These are phyloP conservation scores for rapeseed (Brassica napus) DNA, from an alignment of 345 rosid species.

Conservation along the genomic window DNA sequence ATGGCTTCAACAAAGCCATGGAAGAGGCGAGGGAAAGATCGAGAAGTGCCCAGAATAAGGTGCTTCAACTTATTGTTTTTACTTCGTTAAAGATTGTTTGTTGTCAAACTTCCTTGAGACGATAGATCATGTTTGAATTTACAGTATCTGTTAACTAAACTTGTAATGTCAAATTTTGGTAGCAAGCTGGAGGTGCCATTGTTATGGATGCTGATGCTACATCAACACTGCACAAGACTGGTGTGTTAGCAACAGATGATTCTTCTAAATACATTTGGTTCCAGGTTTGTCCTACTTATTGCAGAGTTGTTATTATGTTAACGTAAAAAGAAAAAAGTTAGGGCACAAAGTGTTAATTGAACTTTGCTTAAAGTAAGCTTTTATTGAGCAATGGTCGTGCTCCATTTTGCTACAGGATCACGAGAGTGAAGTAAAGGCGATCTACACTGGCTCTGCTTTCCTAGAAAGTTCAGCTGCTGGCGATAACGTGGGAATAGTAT, in stretches of 20 bases:
- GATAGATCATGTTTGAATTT: neutral
- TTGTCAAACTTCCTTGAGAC: neutral
- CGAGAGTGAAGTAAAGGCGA: conserved; percentile 69
- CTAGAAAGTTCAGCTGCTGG: conserved; percentile 52
- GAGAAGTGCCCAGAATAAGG: conserved; percentile 89
- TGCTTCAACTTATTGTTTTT: conserved; percentile 19
- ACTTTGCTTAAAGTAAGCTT: neutral
- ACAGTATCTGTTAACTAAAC: neutral
- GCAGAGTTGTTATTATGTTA: neutral
- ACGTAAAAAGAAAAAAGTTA: neutral
- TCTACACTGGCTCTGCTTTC: conserved; percentile 76
- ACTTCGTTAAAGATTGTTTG: too few species aligned
- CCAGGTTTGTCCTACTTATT: conserved; percentile 23
- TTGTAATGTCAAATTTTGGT: conserved; percentile 30
- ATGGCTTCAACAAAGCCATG: conserved; percentile 81
- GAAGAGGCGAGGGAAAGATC: conserved; percentile 94
- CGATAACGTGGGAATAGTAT: conserved; percentile 68
- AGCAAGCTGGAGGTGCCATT: conserved; percentile 91
- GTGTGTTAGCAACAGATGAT: conserved; percentile 69
- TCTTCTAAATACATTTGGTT: conserved; percentile 79
- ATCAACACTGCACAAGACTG: conserved; percentile 69
- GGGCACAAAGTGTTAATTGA: neutral
- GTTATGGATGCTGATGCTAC: conserved; percentile 96
- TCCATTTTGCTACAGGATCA: conserved; percentile 54
- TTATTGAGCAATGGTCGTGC: neutral